Evolutionary conservation across 2,329 filamentous ascomycete genomes (phyloP).

Genomic region (Colletotrichum sp.): DNA sequence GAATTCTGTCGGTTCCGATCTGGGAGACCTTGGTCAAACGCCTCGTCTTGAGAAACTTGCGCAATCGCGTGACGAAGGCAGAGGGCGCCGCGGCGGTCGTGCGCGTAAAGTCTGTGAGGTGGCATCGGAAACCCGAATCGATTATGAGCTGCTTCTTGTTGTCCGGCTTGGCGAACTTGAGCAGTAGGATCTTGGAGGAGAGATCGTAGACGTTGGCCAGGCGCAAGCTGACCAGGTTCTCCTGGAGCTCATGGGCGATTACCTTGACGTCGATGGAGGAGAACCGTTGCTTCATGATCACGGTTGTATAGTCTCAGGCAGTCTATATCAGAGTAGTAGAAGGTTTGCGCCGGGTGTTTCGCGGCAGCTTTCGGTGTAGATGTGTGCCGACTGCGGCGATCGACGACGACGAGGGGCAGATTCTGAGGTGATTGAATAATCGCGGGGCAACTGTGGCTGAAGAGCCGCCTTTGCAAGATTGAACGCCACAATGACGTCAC

Average conservation of each 20-base stretch:
- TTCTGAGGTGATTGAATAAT: constrained; percentile 9
- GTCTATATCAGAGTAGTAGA: background rate
- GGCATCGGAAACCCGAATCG: constrained; percentile 94
- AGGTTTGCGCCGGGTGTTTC: background rate
- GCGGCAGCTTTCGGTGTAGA: background rate
- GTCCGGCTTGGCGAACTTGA: constrained; percentile 93
- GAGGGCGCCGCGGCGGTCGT: constrained; percentile 86
- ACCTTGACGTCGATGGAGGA: constrained; percentile 84
- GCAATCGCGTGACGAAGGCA: constrained; percentile 80
- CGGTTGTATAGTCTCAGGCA: background rate
- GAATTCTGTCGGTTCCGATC: constrained; percentile 90
- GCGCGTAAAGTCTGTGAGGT: constrained; percentile 89
- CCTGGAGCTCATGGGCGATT: constrained; percentile 90
- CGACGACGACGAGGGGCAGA: constrained; percentile 12
- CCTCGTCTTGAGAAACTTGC: constrained; percentile 88
- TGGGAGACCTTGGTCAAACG: constrained; percentile 82
- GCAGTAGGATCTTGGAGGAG: constrained; percentile 90
- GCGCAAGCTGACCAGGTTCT: constrained; percentile 76
- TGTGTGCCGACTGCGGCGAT: background rate
- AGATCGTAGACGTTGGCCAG: constrained; percentile 96
- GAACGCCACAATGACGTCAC: constrained; percentile 19
- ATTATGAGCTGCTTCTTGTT: constrained; percentile 89
- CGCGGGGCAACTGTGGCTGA: constrained; percentile 22
- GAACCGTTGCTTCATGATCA: constrained; percentile 77
- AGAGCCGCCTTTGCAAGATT: background rate